Base-by-base conservation (phyloP, 192 early-diverging fungal genomes). In the Rhizoclosmatium sp. region DNA sequence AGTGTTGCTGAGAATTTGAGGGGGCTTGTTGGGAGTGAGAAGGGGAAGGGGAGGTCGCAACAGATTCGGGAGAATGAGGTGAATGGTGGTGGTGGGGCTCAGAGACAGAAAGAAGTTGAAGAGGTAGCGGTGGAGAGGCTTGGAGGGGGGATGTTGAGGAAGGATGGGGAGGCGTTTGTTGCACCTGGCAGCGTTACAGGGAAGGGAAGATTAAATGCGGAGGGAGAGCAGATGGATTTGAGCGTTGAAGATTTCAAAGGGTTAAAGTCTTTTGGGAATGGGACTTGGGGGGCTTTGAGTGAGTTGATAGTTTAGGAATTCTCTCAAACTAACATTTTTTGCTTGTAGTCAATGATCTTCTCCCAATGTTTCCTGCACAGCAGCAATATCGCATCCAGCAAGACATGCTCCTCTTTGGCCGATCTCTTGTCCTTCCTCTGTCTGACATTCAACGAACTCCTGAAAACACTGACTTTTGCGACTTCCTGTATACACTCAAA, bases 401-500 rank as follows among this genome's bases (percentile, higher is more conserved):
- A 2, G 72, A 49, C 42, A 75, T 75, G 19, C 48, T 75, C n/a
- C 42, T 75, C 10, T 64, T 75, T 47, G 72, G 72, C 2, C 9
- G 48, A n/a, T 21, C 59, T 16, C 60, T 75, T 4, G 40, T 16
- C 40, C n/a, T 44, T 42, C 41, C 72, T 0, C 9, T 75, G 0
- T 9, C 19, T 10, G 59, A 75, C 4, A 41, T 75, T 21, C 39
- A 40, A 2, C 31, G 39, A 41, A 44, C 72, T 2, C 10, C 66
- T 4, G 5, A 42, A 16, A 42, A 42, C 40, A 39, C 16, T 19
- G 72, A 75, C 59, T 64, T 75, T 9, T 40, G 45, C 10, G 42
- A 45, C 0, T 75, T 75, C 58, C 46, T 75, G 9, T 75, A 59
- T 59, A 75, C 59, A 39, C 16, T 75, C 45, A 75, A 75, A 62